These are phyloP conservation scores for Pelargonium hybrid DNA, from an alignment of 441 rosid genomes.

Conservation along the genomic window DNA sequence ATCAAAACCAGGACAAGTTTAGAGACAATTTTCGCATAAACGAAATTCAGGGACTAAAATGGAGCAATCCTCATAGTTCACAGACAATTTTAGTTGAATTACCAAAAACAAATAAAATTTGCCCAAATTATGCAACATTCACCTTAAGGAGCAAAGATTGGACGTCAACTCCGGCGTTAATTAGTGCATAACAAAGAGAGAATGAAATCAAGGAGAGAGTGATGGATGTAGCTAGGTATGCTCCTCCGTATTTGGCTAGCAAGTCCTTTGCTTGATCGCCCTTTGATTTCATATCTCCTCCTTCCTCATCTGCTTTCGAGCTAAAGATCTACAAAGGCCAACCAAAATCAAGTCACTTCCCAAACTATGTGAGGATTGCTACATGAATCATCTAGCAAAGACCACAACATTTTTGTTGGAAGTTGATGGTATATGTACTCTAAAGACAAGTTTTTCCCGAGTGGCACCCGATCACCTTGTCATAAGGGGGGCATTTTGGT, in stretches of 20 bases:
- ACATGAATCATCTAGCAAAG: not conserved
- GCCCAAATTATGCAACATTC: not conserved
- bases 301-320: conserved; percentile 36
- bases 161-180: conserved; percentile 62
- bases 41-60: too few species aligned
- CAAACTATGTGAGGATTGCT: not conserved
- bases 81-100: too few species aligned
- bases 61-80: too few species aligned
- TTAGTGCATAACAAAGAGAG: conserved; percentile 56
- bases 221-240: conserved; percentile 80
- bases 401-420: too few species aligned
- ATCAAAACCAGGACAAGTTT: too few species aligned
- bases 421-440: too few species aligned
- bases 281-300: conserved; percentile 42
- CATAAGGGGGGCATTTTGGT: too few species aligned
- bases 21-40: too few species aligned
- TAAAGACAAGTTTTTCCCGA: too few species aligned
- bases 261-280: conserved; percentile 72
- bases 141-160: conserved; percentile 65
- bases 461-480: too few species aligned
- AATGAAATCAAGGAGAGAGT: conserved; percentile 77
- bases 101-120: too few species aligned
- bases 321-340: conserved; percentile 42
- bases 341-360: not conserved
- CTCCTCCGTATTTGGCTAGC: conserved; percentile 77